Evolutionary conservation across 1,139 yeast species (phyloP).

Genomic region (Suhomyces wounanorum): DNA sequence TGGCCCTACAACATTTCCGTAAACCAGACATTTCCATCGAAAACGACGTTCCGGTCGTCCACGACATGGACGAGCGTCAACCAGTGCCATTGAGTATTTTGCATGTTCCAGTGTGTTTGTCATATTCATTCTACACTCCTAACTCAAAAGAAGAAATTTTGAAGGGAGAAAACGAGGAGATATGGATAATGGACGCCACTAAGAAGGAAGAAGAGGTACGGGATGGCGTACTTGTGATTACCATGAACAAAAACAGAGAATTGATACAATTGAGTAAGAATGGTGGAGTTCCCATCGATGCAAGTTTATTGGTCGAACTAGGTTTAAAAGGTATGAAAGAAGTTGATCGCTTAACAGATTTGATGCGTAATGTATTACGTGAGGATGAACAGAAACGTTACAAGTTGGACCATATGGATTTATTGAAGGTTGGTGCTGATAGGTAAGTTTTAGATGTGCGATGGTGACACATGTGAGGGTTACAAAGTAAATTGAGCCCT

Average conservation of each 20-base stretch:
- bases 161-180: conserved; percentile 62
- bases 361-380: conserved; percentile 58
- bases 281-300: conserved; percentile 88
- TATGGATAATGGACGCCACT: conserved; percentile 75
- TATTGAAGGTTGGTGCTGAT: conserved; percentile 44
- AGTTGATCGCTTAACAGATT: conserved; percentile 65
- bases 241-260: conserved; percentile 87
- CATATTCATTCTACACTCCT: conserved; percentile 81
- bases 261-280: conserved; percentile 86
- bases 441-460: conserved; percentile 20
- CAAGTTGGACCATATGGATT: conserved; percentile 28
- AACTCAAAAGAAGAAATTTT: conserved; percentile 63
- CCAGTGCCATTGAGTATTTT: conserved; percentile 84
- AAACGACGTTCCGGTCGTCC: conserved; percentile 64
- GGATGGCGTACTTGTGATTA: conserved; percentile 79
- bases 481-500: background rate
- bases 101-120: conserved; percentile 90
- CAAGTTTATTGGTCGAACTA: conserved; percentile 66
- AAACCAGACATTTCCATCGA: conserved; percentile 81
- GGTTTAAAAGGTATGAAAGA: conserved; percentile 64
- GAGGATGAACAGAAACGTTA: conserved; percentile 51
- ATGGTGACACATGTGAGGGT: too few species aligned
- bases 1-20: conserved; percentile 78
- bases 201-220: conserved; percentile 74
- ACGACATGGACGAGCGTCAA: conserved; percentile 73